Conservation (phyloP, 345 rosid genomes). For the Salix exigua region DNA sequence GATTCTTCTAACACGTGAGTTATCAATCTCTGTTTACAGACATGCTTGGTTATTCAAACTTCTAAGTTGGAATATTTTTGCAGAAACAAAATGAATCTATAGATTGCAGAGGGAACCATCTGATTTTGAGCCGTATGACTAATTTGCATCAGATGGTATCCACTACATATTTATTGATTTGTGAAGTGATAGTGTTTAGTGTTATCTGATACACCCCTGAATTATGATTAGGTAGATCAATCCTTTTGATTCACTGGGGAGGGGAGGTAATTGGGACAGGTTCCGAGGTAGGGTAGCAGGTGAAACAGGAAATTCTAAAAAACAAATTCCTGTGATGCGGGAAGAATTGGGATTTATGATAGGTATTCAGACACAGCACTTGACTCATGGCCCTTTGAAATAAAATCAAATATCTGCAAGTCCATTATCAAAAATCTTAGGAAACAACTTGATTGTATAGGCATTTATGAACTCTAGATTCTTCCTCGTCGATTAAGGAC, state of each 20-base stretch:
- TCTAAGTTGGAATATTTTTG: slow-evolving; percentile 9
- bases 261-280: neutral
- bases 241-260: neutral
- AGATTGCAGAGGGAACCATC: neutral
- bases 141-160: neutral
- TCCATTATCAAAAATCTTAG: neutral
- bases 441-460: neutral
- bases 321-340: neutral
- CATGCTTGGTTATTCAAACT: neutral
- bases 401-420: neutral
- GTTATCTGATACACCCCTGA: neutral
- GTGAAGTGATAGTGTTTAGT: neutral
- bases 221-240: neutral
- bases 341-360: neutral
- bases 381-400: neutral
- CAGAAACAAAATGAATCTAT: neutral
- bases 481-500: neutral
- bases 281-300: neutral
- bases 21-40: slow-evolving; percentile 1
- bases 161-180: neutral
- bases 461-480: neutral
- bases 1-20: slow-evolving; percentile 78
- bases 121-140: neutral
- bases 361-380: neutral
- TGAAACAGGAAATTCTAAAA: neutral